Evolutionary conservation across 352 stramenopile species (phyloP), one percentile per base, ranked within the genome.

Genomic region (Ophiocytium majus): DNA sequence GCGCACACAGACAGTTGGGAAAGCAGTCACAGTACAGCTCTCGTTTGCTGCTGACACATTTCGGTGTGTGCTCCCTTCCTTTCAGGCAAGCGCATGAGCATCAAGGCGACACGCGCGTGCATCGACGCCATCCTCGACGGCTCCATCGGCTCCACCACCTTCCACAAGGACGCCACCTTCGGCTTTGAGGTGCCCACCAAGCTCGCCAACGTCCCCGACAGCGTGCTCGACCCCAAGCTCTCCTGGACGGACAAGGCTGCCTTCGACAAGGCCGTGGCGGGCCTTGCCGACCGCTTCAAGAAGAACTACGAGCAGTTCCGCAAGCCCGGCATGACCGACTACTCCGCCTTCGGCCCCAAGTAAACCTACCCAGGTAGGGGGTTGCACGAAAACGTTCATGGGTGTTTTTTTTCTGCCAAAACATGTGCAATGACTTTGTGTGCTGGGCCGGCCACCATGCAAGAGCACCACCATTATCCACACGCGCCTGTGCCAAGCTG

Each of bases 41-140:
- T n/a, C n/a, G n/a, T n/a, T n/a, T n/a, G n/a, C n/a, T n/a, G n/a
- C n/a, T n/a, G n/a, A n/a, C n/a, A n/a, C n/a, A n/a, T n/a, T n/a
- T n/a, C n/a, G n/a, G n/a, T n/a, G n/a, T 57, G 5, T 57, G 43
- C 43, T 14, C 43, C 43, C 43, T 57, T 57, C 43, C 32, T 14
- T 17, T 14, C 35, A 78, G 66, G 66, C 32, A 93, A 98, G 90
- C 94, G 97, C 90, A 99, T 99, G 96, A 96, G 94, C 84, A 97
- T 99, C 86, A 97, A 98, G 90, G 94, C 95, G 85, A 99, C 96
- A 50, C 93, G 97, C 75, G 92, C 92, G 17, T 98, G 95, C 89
- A 96, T 99, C 80, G 92, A 99, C 91, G 95, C 95, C 36, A 98
- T 99, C 84, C 90, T 99, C 76, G 94, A 99, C 91, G 97, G 96